phyloP scores from a whole-genome alignment of 2,329 filamentous ascomycete genomes.

The Rutstroemia sp. region DNA sequence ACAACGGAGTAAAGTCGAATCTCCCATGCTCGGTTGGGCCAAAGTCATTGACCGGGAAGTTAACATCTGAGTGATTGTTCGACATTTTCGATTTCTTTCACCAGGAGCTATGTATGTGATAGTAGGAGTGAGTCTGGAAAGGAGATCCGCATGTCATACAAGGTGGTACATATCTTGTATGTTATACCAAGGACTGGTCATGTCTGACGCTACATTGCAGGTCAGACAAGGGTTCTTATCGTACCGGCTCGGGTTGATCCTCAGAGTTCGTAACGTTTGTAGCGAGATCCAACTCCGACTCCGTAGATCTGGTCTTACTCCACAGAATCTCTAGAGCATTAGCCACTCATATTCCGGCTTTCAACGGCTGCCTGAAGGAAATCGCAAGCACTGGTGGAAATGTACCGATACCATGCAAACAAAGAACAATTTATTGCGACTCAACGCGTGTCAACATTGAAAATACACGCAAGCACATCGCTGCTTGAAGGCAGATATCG shows the following conservation, averaged over 20 bases:
- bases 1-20: slow-evolving; percentile 25
- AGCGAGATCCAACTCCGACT: not conserved
- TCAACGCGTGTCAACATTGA: not conserved
- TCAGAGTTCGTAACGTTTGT: too few species aligned
- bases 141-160: too few species aligned
- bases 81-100: not conserved
- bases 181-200: not conserved
- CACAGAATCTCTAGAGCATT: too few species aligned
- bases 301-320: too few species aligned
- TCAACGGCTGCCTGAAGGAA: not conserved
- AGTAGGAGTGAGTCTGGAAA: not conserved
- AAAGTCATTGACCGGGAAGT: slow-evolving; percentile 10
- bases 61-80: not conserved
- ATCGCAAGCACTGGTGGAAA: too few species aligned
- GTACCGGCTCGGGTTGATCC: too few species aligned
- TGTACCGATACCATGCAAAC: not conserved
- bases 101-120: not conserved
- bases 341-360: too few species aligned
- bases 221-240: not conserved
- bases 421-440: slow-evolving; percentile 1
- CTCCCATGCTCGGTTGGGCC: slow-evolving; percentile 13
- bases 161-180: not conserved
- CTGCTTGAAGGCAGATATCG: not conserved
- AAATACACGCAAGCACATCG: not conserved
- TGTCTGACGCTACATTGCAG: too few species aligned